Percentiles rank a stretch among this genome's conserved stretches.
Conservation (phyloP, 2,329 filamentous ascomycete species). For the Beauveria pseudobassiana region DNA sequence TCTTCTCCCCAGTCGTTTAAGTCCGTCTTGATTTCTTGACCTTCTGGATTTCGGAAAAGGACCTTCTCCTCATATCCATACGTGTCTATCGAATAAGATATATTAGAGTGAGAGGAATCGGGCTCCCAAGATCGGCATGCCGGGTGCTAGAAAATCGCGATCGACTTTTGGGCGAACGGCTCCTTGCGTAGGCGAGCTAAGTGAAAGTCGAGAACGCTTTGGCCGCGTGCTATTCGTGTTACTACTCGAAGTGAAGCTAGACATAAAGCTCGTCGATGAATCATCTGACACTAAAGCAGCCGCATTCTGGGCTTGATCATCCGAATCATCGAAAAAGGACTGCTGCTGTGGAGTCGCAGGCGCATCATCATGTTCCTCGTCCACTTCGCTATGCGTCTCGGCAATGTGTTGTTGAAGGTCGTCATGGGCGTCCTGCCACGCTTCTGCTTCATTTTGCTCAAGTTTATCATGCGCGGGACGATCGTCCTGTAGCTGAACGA, state of each 20-base stretch:
- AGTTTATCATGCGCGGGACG: no score
- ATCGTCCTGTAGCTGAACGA: no score
- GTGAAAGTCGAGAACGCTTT: neutral
- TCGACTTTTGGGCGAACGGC: neutral
- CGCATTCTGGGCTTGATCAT: neutral
- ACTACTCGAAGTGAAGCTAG: neutral
- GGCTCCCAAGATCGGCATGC: no score
- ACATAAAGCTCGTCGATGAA: neutral
- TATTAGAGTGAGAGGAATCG: no score
- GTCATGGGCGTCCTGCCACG: neutral
- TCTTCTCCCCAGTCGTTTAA: neutral
- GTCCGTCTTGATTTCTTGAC: neutral
- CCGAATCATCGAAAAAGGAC: neutral
- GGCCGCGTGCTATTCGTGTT: neutral
- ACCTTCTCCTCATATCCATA: neutral
- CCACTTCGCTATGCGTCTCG: neutral
- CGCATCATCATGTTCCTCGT: neutral
- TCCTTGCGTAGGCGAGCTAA: neutral
- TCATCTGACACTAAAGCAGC: neutral
- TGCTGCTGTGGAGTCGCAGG: neutral
- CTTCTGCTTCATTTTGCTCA: no score
- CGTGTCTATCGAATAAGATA: no score
- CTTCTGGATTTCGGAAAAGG: neutral
- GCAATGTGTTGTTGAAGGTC: neutral
- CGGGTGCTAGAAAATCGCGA: neutral